phyloP scores from a whole-genome alignment of 2,329 filamentous ascomycete species.

The Cladosporium sp. region DNA sequence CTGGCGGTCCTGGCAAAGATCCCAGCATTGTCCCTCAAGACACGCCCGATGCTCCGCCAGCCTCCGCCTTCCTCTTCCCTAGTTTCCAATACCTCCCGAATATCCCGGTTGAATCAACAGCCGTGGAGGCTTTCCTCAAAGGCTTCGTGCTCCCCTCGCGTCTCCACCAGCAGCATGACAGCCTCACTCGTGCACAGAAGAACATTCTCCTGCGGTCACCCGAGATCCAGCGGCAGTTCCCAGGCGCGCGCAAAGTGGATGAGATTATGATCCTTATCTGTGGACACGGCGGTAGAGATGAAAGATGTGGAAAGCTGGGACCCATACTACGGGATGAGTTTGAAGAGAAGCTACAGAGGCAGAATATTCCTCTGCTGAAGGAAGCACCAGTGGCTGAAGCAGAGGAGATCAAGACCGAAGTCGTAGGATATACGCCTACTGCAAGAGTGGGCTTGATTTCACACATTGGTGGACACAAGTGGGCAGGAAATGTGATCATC shows the following conservation, averaged over 20 bases:
- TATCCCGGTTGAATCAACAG: slow-evolving; percentile 63
- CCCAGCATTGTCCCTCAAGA: slow-evolving; percentile 30
- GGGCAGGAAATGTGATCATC: slow-evolving; percentile 79
- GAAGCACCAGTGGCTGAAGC: slow-evolving; percentile 42
- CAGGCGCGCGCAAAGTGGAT: slow-evolving; percentile 60
- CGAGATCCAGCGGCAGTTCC: slow-evolving; percentile 48
- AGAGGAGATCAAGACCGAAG: slow-evolving; percentile 37
- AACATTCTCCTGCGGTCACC: slow-evolving; percentile 48
- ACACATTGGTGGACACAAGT: slow-evolving; percentile 83
- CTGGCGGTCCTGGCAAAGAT: slow-evolving; percentile 30
- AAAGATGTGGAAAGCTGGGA: slow-evolving; percentile 77
- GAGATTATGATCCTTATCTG: slow-evolving; percentile 83
- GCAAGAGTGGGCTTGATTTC: slow-evolving; percentile 70
- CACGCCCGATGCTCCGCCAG: slow-evolving; percentile 34
- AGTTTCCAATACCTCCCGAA: slow-evolving; percentile 78
- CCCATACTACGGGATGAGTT: slow-evolving; percentile 74
- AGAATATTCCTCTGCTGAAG: slow-evolving; percentile 51
- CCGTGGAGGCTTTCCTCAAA: slow-evolving; percentile 56
- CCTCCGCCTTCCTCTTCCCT: slow-evolving; percentile 75
- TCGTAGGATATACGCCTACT: slow-evolving; percentile 34
- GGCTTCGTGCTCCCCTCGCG: slow-evolving; percentile 65
- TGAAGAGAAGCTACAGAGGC: slow-evolving; percentile 54
- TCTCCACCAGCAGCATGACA: slow-evolving; percentile 62
- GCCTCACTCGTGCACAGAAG: slow-evolving; percentile 56
- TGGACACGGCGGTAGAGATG: slow-evolving; percentile 79